Evolutionary conservation across 179 eudicot genomes (phyloP), one percentile per base, ranked within the genome.

Genomic region (Gypsophila paniculata): DNA sequence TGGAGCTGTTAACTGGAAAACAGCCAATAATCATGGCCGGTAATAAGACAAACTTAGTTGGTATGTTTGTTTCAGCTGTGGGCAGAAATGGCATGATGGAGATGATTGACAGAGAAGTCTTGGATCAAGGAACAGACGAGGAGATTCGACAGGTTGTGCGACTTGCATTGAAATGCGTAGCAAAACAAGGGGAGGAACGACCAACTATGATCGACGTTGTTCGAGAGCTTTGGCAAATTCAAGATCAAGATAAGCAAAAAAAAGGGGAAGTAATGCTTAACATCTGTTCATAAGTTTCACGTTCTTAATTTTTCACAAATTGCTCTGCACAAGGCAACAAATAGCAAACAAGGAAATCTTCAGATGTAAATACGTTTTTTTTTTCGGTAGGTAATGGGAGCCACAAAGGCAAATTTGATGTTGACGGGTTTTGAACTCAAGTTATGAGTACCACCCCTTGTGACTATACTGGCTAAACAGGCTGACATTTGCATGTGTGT

Each of bases 91-190:
- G 32, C 34, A 38, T 73, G 36, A 39, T 25, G 74, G 74, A 49
- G 22, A 73, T 73, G 42, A 53, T 77, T 5, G 74, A 77, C 51
- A 61, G 1, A 1, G 19, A 38, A 29, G 55, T 73, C 22, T 61
- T 73, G 42, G 77, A 77, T 1, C 39, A 69, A 38, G 76, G 7
- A 53, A 72, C 25, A 1, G 23, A 6, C 8, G 77, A 73, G 21
- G 77, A 73, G 51, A 62, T 73, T 54, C 57, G 53, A 34, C 36
- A 4, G 60, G n/a, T 68, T 69, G 55, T 51, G 1, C 39, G 19
- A 15, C 77, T 77, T 68, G 80, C 77, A 2, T 19, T 77, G 74
- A 17, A 17, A 42, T 73, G 77, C 21, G 77, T 73, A 65, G 74
- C 77, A 19, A 54, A 61, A 57, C 68, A 8, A 22, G 77, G 81